phyloP scores from a whole-genome alignment of 768 basidiomycete species.

The Leucocoprinus sp. region DNA sequence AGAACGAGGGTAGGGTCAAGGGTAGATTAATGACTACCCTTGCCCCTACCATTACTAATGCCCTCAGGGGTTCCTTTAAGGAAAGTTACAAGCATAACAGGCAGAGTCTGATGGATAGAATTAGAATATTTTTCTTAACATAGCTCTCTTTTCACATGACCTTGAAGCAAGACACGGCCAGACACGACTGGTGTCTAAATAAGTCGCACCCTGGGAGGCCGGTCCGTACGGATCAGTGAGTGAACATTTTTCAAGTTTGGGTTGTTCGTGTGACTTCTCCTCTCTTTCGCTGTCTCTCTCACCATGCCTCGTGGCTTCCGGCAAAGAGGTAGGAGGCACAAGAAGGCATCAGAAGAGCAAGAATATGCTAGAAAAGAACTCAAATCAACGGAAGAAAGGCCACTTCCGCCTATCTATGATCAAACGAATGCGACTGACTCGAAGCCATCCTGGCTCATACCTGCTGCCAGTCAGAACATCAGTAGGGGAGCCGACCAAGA shows the following conservation, averaged over 20 bases:
- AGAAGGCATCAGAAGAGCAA: conserved; percentile 31
- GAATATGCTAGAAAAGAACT: conserved; percentile 2
- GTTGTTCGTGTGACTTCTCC: neutral
- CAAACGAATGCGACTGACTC: conserved; percentile 15
- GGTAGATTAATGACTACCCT: no score
- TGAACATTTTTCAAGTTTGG: neutral
- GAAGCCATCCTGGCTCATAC: conserved; percentile 68
- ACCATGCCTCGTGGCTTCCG: conserved; percentile 63
- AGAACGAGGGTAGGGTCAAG: no score
- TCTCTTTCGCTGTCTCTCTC: neutral
- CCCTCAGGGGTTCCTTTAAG: no score
- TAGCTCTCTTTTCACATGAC: no score
- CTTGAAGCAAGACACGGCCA: no score
- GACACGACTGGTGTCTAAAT: no score
- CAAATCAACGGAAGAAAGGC: conserved; percentile 7
- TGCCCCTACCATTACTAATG: no score
- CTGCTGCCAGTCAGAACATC: conserved; percentile 23
- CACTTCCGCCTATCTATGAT: conserved; percentile 14
- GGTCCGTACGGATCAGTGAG: conserved; percentile 2
- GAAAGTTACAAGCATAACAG: no score
- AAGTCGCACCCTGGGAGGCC: no score
- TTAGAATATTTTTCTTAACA: no score
- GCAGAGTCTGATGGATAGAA: no score
- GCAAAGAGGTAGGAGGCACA: conserved; percentile 73
- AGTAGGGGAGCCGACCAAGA: conserved; percentile 41